phyloP scores from a whole-genome alignment of 208 protist genomes.

The Trypanosoma platydactyli region DNA sequence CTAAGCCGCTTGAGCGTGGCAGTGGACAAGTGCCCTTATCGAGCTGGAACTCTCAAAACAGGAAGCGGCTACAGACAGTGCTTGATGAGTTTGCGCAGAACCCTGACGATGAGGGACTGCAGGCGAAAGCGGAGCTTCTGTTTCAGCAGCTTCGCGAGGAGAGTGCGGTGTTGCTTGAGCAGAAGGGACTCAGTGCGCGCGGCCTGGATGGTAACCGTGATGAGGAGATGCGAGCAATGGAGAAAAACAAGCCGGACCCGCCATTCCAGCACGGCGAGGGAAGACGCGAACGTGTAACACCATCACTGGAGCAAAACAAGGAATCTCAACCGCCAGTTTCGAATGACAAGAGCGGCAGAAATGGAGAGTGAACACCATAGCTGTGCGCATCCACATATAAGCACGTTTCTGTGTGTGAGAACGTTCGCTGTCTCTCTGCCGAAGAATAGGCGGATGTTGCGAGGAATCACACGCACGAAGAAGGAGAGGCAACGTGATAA shows the following conservation, averaged over 20 bases:
- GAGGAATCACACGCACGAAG: too few species aligned
- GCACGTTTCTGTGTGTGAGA: too few species aligned
- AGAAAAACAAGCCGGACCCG: slow-evolving; percentile 63
- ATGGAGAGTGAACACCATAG: too few species aligned
- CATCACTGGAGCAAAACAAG: too few species aligned
- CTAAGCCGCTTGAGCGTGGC: slow-evolving; percentile 81
- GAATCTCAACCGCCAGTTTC: too few species aligned
- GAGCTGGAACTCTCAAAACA: slow-evolving; percentile 71
- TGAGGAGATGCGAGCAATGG: slow-evolving; percentile 46
- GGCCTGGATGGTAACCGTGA: slow-evolving; percentile 63
- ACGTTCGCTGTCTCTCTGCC: too few species aligned
- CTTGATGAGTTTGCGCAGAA: slow-evolving; percentile 86
- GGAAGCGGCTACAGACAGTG: slow-evolving; percentile 65
- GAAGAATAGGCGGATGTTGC: too few species aligned
- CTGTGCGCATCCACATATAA: too few species aligned
- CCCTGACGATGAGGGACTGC: slow-evolving; percentile 64
- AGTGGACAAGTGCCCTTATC: slow-evolving; percentile 70
- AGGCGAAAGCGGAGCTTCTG: slow-evolving; percentile 70
- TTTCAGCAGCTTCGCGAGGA: slow-evolving; percentile 74
- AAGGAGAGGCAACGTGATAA: too few species aligned
- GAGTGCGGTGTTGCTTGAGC: slow-evolving; percentile 61
- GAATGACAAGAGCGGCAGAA: too few species aligned
- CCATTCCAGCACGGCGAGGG: slow-evolving; percentile 57
- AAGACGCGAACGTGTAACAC: background rate
- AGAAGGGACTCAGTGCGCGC: slow-evolving; percentile 53